Percentiles rank a stretch among this genome's conserved stretches.
These are phyloP conservation scores for Verticillium zaregamsianum DNA, from an alignment of 2,329 filamentous ascomycete genomes.

Conservation along the genomic window DNA sequence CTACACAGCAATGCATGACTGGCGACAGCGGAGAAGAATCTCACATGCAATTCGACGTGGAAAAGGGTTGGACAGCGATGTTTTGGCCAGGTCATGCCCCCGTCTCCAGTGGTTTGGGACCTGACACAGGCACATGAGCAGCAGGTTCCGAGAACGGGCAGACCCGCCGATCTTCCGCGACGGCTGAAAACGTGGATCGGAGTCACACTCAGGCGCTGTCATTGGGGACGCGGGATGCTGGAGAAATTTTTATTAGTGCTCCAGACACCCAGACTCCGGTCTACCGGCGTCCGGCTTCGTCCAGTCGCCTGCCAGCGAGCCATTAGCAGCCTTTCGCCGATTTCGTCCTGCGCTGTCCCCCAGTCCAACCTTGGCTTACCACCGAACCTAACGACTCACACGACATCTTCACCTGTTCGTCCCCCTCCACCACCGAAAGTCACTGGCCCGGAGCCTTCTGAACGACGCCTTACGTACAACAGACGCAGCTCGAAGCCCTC, in stretches of 20 bases:
- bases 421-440: not conserved
- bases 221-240: not conserved
- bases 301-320: not conserved
- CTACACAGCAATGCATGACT: too few species aligned
- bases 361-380: not conserved
- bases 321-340: not conserved
- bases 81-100: not conserved
- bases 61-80: not conserved
- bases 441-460: not conserved
- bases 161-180: not conserved
- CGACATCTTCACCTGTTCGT: not conserved
- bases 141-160: not conserved
- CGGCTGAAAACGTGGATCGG: not conserved
- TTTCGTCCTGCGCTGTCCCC: not conserved
- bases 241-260: constrained; percentile 3
- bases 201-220: not conserved
- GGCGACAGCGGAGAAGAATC: too few species aligned
- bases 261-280: not conserved
- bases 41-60: not conserved
- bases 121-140: not conserved
- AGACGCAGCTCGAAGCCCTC: not conserved
- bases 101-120: not conserved
- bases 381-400: not conserved
- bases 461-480: not conserved
- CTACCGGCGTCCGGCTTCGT: not conserved